phyloP scores from a whole-genome alignment of 2,329 filamentous ascomycete species.

The Fusarium sterilihyphosum region DNA sequence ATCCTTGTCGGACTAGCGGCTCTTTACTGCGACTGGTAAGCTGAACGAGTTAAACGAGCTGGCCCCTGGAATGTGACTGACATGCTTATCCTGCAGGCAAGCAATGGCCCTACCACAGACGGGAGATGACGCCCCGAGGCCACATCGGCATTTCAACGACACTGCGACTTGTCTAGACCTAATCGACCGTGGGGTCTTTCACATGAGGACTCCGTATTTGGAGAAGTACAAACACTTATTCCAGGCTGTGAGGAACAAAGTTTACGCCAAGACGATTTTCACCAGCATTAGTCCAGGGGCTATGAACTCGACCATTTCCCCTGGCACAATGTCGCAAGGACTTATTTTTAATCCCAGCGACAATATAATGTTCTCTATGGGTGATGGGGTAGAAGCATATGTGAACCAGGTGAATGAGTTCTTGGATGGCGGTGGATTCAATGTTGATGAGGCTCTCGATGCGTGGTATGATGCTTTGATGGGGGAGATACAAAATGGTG shows the following conservation, averaged over 20 bases:
- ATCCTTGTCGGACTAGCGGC: background rate
- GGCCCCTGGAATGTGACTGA: background rate
- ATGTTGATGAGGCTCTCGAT: slow-evolving; percentile 8
- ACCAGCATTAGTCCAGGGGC: background rate
- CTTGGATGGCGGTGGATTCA: background rate
- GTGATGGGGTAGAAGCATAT: background rate
- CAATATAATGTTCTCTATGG: background rate
- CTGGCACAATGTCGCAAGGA: background rate
- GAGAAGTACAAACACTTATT: background rate
- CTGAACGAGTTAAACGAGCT: background rate
- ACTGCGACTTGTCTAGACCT: background rate
- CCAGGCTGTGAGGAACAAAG: background rate
- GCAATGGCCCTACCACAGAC: background rate
- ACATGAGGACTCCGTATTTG: background rate
- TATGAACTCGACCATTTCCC: background rate
- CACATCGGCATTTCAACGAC: background rate
- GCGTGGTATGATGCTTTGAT: slow-evolving; percentile 3
- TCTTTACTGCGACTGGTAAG: slow-evolving; percentile 3
- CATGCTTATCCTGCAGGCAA: background rate
- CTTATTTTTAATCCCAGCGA: background rate
- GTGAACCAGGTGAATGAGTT: background rate
- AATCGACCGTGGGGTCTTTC: rapidly evolving
- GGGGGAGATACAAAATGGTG: background rate
- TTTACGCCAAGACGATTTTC: background rate
- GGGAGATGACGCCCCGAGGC: background rate